Conservation (phyloP, 2,329 filamentous ascomycete species). For the Tolypocladium amazonense region DNA sequence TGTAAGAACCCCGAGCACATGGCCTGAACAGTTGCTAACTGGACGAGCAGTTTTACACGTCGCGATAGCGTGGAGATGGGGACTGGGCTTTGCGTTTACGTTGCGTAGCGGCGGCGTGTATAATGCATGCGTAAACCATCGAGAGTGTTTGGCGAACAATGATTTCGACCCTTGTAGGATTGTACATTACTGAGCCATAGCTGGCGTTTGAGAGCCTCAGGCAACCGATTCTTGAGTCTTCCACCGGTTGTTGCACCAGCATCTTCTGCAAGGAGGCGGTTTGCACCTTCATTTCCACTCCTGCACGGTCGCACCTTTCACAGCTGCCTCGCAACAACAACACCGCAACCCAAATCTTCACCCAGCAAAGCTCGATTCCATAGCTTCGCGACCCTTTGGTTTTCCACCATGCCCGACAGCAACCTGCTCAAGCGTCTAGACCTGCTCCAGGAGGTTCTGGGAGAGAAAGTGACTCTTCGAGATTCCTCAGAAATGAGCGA, state of each 20-base stretch:
- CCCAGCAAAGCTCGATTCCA: not conserved
- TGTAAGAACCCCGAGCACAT: constrained; percentile 23
- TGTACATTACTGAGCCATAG: not conserved
- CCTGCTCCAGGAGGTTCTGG: constrained; percentile 8
- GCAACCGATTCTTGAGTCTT: not conserved
- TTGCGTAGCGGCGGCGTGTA: not conserved
- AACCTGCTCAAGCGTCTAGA: constrained; percentile 3
- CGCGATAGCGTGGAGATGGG: constrained; percentile 11
- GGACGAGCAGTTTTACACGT: constrained; percentile 23
- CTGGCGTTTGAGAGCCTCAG: not conserved
- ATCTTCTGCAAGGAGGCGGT: not conserved
- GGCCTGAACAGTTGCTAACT: constrained; percentile 12
- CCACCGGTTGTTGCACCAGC: not conserved
- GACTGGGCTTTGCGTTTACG: not conserved
- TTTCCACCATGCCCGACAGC: constrained; percentile 1
- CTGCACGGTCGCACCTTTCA: not conserved
- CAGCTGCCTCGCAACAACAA: not conserved
- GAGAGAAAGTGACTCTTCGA: constrained; percentile 3
- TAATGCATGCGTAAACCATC: not conserved
- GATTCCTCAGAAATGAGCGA: not conserved
- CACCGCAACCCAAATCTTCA: not conserved
- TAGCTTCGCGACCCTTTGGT: not conserved
- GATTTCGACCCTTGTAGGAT: not conserved
- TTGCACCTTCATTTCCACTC: not conserved
- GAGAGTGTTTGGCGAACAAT: not conserved